A percentile compares a stretch with the other conserved stretches of the same genome.
Evolutionary conservation across 495 filamentous ascomycete genomes (phyloP).

Genomic region (Neurospora sp.): DNA sequence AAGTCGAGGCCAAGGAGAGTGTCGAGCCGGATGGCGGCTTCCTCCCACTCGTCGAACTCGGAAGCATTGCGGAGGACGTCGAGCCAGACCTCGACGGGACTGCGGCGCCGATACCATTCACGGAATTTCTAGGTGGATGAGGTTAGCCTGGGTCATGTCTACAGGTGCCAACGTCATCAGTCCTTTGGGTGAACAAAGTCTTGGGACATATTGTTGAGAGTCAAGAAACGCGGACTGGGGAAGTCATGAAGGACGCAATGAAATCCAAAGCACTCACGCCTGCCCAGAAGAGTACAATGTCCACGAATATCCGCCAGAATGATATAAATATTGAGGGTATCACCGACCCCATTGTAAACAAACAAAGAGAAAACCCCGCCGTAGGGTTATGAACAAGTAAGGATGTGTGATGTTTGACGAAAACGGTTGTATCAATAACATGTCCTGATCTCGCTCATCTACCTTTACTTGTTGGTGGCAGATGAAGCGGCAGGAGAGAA

Average conservation of each 20-base stretch:
- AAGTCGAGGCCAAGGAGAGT: conserved; percentile 66
- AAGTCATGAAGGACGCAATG: neutral
- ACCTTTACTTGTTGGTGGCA: neutral
- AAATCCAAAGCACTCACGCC: conserved; percentile 34
- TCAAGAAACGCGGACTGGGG: neutral
- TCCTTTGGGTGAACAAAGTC: neutral
- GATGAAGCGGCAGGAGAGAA: neutral
- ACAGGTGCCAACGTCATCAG: neutral
- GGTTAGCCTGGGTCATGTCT: neutral
- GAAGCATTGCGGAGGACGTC: conserved; percentile 52
- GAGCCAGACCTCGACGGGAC: conserved; percentile 42
- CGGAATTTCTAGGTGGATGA: neutral
- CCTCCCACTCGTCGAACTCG: conserved; percentile 76
- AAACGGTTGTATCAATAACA: neutral
- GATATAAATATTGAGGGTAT: conserved; percentile 27
- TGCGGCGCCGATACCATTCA: conserved; percentile 45
- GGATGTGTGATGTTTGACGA: neutral
- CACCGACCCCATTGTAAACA: conserved; percentile 17
- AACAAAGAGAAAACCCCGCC: neutral
- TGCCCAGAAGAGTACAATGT: conserved; percentile 57
- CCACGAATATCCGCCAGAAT: conserved; percentile 45
- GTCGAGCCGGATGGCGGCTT: conserved; percentile 69
- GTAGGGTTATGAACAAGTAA: neutral
- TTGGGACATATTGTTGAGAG: conserved; percentile 1
- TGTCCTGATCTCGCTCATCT: neutral